A percentile compares a stretch with the other conserved stretches of the same genome.
Evolutionary conservation across 495 filamentous ascomycete genomes (phyloP).

Genomic region (Aspergillus bridgeri): DNA sequence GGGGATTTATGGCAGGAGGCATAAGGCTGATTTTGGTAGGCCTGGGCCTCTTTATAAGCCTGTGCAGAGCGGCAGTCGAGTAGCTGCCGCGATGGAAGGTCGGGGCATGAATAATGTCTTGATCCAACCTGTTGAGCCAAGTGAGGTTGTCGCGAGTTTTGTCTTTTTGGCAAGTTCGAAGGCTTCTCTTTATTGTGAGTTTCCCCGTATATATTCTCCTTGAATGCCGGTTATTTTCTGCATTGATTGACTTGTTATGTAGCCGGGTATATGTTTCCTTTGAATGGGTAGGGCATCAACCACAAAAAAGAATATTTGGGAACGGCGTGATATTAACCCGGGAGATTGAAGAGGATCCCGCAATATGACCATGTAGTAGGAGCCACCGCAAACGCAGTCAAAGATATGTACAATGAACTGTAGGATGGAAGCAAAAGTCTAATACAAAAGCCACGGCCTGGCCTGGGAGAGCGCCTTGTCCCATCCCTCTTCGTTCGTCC

Average conservation of each 20-base stretch:
- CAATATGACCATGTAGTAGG: neutral
- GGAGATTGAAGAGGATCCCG: too few species aligned
- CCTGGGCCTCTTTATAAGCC: slow-evolving; percentile 59
- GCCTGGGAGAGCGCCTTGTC: slow-evolving; percentile 37
- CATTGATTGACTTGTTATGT: slow-evolving; percentile 3
- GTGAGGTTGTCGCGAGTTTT: slow-evolving; percentile 60
- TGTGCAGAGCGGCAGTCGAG: slow-evolving; percentile 47
- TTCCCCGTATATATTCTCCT: neutral
- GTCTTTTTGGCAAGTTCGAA: slow-evolving; percentile 59
- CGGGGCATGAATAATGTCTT: slow-evolving; percentile 39
- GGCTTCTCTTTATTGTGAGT: slow-evolving; percentile 49
- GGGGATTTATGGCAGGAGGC: neutral
- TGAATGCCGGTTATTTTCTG: neutral
- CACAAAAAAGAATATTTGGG: too few species aligned
- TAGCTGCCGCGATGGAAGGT: slow-evolving; percentile 53
- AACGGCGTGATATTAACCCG: too few species aligned
- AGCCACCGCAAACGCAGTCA: neutral
- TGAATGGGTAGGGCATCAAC: neutral
- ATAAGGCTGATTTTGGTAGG: slow-evolving; percentile 15
- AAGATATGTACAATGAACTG: slow-evolving; percentile 8
- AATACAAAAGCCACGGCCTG: slow-evolving; percentile 41
- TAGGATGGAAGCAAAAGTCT: slow-evolving; percentile 3
- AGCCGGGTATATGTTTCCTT: slow-evolving; percentile 48
- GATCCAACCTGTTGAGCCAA: slow-evolving; percentile 55
- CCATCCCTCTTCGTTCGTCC: slow-evolving; percentile 47